Conservation (phyloP, 1,139 yeast genomes). For the Citeromyces hawaiiensis region DNA sequence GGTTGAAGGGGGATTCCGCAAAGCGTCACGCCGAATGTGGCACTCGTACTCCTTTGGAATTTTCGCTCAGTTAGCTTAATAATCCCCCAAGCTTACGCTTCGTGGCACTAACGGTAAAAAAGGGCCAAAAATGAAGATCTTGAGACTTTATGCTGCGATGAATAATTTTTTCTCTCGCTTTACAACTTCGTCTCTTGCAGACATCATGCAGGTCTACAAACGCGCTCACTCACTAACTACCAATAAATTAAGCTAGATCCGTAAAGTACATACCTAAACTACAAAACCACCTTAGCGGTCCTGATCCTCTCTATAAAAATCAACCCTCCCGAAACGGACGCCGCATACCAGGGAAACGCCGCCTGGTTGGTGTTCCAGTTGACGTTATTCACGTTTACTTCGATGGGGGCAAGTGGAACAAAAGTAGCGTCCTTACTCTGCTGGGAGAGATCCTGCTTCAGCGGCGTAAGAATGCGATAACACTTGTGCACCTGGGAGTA, state of each 20-base stretch:
- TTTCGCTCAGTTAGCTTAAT: no score
- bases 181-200: background rate
- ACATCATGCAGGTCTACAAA: no score
- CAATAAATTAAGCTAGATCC: background rate
- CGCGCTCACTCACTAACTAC: no score
- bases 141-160: background rate
- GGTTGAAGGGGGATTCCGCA: no score
- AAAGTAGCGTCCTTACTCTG: constrained; percentile 15
- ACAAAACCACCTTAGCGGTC: constrained; percentile 1
- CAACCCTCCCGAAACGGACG: constrained; percentile 59
- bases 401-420: constrained; percentile 34
- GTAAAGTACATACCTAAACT: background rate
- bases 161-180: background rate
- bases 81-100: no score
- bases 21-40: no score
- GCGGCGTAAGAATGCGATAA: constrained; percentile 21
- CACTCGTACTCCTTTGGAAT: no score
- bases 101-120: no score
- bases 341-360: constrained; percentile 49
- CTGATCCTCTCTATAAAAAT: constrained; percentile 30
- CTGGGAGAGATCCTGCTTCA: constrained; percentile 10
- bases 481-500: constrained; percentile 17
- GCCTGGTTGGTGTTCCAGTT: constrained; percentile 47
- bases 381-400: constrained; percentile 35
- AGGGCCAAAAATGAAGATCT: no score